Evolutionary conservation across 306 rosid genomes (phyloP).

Genomic region (Benincasa hispida): DNA sequence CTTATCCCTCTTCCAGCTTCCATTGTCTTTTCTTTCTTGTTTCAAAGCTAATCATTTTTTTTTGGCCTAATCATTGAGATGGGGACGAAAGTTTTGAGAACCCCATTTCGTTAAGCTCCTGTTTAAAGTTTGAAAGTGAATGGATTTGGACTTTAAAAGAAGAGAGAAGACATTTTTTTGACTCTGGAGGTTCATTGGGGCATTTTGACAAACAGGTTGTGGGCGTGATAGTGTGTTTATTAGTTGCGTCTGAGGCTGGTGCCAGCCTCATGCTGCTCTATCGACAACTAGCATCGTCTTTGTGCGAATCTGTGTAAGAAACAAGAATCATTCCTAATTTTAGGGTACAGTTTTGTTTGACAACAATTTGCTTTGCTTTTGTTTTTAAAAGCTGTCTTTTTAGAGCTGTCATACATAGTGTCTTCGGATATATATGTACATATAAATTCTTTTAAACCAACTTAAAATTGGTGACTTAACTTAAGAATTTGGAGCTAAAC

Average conservation of each 20-base stretch:
- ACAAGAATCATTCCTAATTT: not conserved
- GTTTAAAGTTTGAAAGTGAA: not conserved
- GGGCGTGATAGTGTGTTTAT: not conserved
- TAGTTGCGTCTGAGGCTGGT: not conserved
- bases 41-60: not conserved
- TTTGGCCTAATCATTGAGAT: not conserved
- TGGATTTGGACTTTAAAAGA: not conserved
- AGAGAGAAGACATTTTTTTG: not conserved
- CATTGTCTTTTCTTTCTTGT: not conserved
- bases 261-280: not conserved
- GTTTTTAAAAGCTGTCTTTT: too few species aligned
- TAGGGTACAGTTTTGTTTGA: not conserved
- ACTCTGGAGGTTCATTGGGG: not conserved
- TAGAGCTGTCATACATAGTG: too few species aligned
- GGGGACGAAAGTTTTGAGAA: not conserved
- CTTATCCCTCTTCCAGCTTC: not conserved
- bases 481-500: too few species aligned
- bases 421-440: too few species aligned
- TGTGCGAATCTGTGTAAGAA: not conserved
- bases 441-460: too few species aligned
- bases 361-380: too few species aligned
- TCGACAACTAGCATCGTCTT: not conserved
- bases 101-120: not conserved
- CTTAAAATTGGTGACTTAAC: too few species aligned
- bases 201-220: constrained; percentile 3